Base-by-base conservation (phyloP, 331 rosid genomes). In the Prunus yedoensis region DNA sequence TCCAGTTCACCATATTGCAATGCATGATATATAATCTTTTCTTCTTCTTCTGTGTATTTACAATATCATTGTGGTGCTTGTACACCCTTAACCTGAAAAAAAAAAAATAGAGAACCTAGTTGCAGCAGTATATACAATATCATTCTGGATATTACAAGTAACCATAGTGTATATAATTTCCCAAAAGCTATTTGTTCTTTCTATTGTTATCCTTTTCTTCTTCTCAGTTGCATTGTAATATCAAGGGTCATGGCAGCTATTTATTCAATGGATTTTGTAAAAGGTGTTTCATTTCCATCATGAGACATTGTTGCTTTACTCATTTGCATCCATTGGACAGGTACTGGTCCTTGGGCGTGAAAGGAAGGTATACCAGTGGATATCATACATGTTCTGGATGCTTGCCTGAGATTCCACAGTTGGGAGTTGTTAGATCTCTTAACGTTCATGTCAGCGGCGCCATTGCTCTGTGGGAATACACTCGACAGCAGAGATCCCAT, bases 371-470 rank as follows among this genome's bases (percentile, higher is more conserved):
- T 94, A 81, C 97, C 99, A 0, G 99, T 90, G 47, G 99, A 94
- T 78, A 78, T 94, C 70, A 94, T 94, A 63, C 99, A 92, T 82
- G 76, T 89, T 83, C 77, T 94, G 78, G 99, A 94, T 77, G 92
- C 89, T 71, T 94, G 99, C 81, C 62, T 92, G 97, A 94, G 87
- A 92, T 94, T 74, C 99, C 97, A 60, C 99, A 94, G 73, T 79
- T 90, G 81, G 99, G 99, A 54, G 96, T 94, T 27, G 96, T 94
- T 69, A 89, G 97, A 85, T 94, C 99, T 80, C 97, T 94, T 72
- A 94, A 94, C 47, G 99, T 94, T 75, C 99, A 94, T 65, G 99
- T 92, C 84, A 92, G 99, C 43, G 96, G 97, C 17, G 99, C 99
- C 68, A 92, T 94, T 84, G 99, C 97, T 74, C 85, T 88, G 76